Percentiles rank a stretch among this genome's conserved stretches.
phyloP scores from a whole-genome alignment of 116 monocot genomes.

The Iris pallida region DNA sequence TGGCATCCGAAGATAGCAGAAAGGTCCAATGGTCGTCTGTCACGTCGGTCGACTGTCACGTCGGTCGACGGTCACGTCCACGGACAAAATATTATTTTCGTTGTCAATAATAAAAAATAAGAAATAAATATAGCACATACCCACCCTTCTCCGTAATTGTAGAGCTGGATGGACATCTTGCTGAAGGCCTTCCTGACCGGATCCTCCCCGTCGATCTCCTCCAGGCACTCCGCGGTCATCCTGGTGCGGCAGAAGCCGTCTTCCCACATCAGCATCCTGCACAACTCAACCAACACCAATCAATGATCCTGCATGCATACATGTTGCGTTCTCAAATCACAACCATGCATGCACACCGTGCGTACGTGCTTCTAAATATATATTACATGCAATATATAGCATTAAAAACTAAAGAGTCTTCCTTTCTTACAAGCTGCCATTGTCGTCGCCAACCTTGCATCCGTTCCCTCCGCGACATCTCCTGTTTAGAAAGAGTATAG shows the following conservation, averaged over 20 bases:
- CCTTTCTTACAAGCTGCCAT: constrained; percentile 72
- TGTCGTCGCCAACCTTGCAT: constrained; percentile 98
- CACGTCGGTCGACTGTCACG: too few relatives aligned
- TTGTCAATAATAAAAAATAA: constrained; percentile 8
- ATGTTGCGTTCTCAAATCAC: not conserved
- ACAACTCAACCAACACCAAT: not conserved
- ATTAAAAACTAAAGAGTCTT: too few relatives aligned
- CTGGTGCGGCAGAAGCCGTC: constrained; percentile 84
- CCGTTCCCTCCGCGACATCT: constrained; percentile 94
- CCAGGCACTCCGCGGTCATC: constrained; percentile 41
- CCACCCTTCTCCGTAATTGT: constrained; percentile 99
- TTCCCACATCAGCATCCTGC: constrained; percentile 98
- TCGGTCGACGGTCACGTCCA: too few relatives aligned
- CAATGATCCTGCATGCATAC: too few relatives aligned
- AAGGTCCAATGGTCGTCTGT: too few relatives aligned
- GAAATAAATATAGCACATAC: constrained; percentile 25
- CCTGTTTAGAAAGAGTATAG: constrained; percentile 25
- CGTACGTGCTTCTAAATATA: too few relatives aligned
- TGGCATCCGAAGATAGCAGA: too few relatives aligned
- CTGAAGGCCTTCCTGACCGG: constrained; percentile 81
- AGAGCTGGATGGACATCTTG: constrained; percentile 99
- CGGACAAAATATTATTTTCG: not conserved
- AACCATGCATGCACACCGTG: too few relatives aligned
- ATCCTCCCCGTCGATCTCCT: constrained; percentile 78
- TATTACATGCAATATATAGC: too few relatives aligned